Conservation (phyloP, 208 protist genomes). For the Acanthamoeba sp. region DNA sequence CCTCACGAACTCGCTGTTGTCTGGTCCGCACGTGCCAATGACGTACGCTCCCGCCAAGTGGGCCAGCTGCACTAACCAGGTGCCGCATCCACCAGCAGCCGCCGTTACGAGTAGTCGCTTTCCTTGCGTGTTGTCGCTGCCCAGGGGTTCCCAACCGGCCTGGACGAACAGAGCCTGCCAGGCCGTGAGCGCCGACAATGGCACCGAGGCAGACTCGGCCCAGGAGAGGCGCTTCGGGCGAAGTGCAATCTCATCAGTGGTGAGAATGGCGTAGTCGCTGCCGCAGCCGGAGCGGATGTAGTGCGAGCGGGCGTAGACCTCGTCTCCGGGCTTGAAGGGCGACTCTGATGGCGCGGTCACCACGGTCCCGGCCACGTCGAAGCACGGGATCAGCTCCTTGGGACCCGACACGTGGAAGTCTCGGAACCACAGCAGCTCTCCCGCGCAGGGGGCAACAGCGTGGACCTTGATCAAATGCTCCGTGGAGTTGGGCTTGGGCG, state of each 20-base stretch:
- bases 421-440: background rate
- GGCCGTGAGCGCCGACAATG: background rate
- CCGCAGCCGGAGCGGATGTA: background rate
- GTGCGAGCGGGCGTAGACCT: slow-evolving; percentile 20
- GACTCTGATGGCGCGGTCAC: background rate
- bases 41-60: slow-evolving; percentile 92
- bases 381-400: background rate
- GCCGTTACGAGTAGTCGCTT: slow-evolving; percentile 90
- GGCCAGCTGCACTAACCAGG: slow-evolving; percentile 94
- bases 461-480: slow-evolving; percentile 8
- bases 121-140: no score
- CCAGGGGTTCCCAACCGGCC: background rate
- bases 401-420: background rate
- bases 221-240: background rate
- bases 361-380: background rate
- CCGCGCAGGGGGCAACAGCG: background rate
- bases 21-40: slow-evolving; percentile 92
- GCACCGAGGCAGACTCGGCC: background rate
- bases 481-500: background rate
- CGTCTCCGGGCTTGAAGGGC: background rate
- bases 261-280: background rate
- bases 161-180: slow-evolving; percentile 9
- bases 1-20: slow-evolving; percentile 91
- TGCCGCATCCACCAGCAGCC: slow-evolving; percentile 93
- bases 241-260: background rate